Evolutionary conservation across 345 rosid species (phyloP), one percentile per base, ranked within the genome.

Genomic region (Pugionium cornutum): DNA sequence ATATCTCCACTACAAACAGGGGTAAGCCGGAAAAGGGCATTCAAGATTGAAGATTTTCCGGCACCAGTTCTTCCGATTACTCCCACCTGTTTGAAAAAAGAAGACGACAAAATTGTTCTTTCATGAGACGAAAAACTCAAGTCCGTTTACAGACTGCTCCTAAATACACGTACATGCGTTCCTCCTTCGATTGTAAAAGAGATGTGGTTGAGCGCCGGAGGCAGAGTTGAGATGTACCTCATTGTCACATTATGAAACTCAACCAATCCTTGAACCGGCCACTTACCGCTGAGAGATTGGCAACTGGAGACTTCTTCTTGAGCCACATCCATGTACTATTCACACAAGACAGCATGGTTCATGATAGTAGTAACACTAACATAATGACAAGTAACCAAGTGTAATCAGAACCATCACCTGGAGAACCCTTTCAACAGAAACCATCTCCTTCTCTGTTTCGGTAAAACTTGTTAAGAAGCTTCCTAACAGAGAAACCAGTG

Each of bases 381-480:
- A 37, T 6, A 55, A 36, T 5, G n/a, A 35, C 58, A 58, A 41
- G 25, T 72, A 25, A 57, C 28, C 10, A 9, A 41, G 2, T 18
- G 18, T 3, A 45, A 33, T 35, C 51, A 45, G 52, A 64, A 40
- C 26, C 70, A 56, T 49, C 75, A 89, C 98, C 86, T 92, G 86
- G 68, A 87, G 84, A 70, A 77, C 86, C 77, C 97, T 89, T 84
- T 92, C 97, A 60, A 92, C 56, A 34, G 97, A 82, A 64, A 92
- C 97, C 92, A 92, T 86, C 78, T 92, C 98, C 65, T 89, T 92
- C 75, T 92, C 98, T 39, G 97, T 89, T 81, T 92, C 98, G 10
- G 97, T 86, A 73, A 92, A 89, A 77, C 92, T 92, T 58, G 98
- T 78, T 64, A 92, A 79, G 64, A 92, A 92, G 70, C 77, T 89